Conservation (phyloP, 106 monocot species). For the Agapanthus africanus region DNA sequence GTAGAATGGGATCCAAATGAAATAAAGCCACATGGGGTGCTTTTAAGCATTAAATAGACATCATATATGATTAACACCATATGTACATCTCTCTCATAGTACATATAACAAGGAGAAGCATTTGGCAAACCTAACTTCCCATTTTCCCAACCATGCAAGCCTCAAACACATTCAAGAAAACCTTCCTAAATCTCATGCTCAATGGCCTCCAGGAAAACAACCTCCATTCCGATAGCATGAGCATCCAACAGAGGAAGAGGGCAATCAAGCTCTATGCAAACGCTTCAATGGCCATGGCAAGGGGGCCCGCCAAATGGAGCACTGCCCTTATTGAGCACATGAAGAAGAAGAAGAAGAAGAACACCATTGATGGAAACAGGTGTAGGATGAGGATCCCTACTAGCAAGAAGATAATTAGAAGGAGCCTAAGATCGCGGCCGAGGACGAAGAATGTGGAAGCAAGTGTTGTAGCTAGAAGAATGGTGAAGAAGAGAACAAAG, state of each 20-base stretch:
- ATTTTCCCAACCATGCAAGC: conserved; percentile 28
- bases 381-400: background rate
- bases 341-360: background rate
- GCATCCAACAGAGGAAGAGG: conserved; percentile 34
- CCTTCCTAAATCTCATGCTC: conserved; percentile 39
- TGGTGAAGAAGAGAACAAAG: conserved; percentile 42
- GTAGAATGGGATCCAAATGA: background rate
- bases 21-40: conserved; percentile 8
- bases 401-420: conserved; percentile 23
- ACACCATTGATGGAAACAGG: background rate
- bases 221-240: conserved; percentile 22
- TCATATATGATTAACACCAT: background rate
- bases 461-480: conserved; percentile 18
- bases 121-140: background rate
- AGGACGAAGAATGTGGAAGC: background rate
- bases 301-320: conserved; percentile 40
- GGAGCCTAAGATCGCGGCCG: conserved; percentile 1
- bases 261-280: conserved; percentile 47
- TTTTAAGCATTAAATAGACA: background rate
- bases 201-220: conserved; percentile 9
- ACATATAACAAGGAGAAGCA: background rate
- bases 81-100: background rate
- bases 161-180: conserved; percentile 29
- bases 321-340: conserved; percentile 33
- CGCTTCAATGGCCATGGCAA: conserved; percentile 38